Evolutionary conservation across 352 stramenopile species (phyloP), one percentile per base, ranked within the genome.

Genomic region (Peronospora farinosa): DNA sequence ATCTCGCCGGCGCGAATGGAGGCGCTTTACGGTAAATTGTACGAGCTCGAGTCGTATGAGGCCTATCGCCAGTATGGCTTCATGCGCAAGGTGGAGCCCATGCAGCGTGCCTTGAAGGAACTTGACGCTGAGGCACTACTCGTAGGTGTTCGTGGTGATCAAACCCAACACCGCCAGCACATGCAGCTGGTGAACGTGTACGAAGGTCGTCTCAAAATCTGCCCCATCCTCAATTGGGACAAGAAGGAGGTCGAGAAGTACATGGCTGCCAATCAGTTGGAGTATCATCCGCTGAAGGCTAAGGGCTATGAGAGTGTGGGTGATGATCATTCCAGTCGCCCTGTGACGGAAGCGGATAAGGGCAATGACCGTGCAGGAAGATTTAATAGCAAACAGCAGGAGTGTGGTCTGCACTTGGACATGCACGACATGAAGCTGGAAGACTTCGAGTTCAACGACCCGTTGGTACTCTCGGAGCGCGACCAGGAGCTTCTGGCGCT

Each of bases 31-130:
- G 84, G 84, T n/a, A 87, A 86, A 53, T 65, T 93, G 12, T 88
- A 80, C 62, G 75, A 92, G 51, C 47, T 78, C 25, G 74, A 84
- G 33, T 82, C 82, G 1, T 54, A 65, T 7, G 74, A 92, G 39
- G 77, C 78, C 32, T 82, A 95, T 55, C 69, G 72, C 38, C 69
- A 88, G 46, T 93, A 95, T 44, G 84, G 78, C 5, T 84, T 65
- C 47, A 73, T 95, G 41, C 74, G 78, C 57, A 95, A 95, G 42
- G 84, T 95, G 15, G 82, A 95, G 65, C 84, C 84, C 39, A 90
- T 95, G 78, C 72, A 92, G 47, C 73, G 75, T 15, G 69, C 77
- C 0, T 48, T 95, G 6, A 41, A 74, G 5, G 72, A 91, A 23
- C 61, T 95, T 13, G 44, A 75, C 23, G 64, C 73, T 13, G 63